Evolutionary conservation across 2,329 filamentous ascomycete genomes (phyloP).

Genomic region (Geosmithia putterillii): DNA sequence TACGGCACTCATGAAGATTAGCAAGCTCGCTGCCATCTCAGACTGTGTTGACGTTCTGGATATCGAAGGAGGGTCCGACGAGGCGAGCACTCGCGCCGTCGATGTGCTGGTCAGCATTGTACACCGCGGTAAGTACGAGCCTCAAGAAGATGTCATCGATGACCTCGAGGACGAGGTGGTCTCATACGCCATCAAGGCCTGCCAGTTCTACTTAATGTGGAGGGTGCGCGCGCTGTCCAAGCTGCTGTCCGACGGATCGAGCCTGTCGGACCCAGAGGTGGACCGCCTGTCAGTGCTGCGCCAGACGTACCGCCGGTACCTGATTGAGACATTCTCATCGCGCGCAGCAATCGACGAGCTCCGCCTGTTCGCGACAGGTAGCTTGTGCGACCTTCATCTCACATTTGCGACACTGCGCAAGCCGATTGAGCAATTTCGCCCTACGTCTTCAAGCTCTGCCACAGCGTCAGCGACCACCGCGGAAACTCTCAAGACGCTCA

Average conservation of each 20-base stretch:
- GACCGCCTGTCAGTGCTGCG: constrained; percentile 45
- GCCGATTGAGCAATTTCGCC: constrained; percentile 27
- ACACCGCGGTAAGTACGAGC: constrained; percentile 58
- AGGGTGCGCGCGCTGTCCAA: constrained; percentile 53
- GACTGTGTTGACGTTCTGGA: constrained; percentile 71
- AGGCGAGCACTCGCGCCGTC: constrained; percentile 42
- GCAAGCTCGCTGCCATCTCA: constrained; percentile 67
- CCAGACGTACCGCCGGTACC: constrained; percentile 44
- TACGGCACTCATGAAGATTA: constrained; percentile 65
- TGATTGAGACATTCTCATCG: constrained; percentile 57
- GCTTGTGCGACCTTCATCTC: constrained; percentile 70
- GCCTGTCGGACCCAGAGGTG: constrained; percentile 44
- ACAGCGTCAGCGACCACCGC: constrained; percentile 1
- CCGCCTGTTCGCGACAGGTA: constrained; percentile 61
- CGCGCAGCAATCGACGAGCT: constrained; percentile 64
- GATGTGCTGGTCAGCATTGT: constrained; percentile 62
- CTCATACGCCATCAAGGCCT: constrained; percentile 60
- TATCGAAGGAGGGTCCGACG: constrained; percentile 33
- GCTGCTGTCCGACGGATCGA: constrained; percentile 40
- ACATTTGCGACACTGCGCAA: constrained; percentile 64
- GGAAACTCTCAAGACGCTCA: constrained; percentile 28
- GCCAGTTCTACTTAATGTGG: constrained; percentile 94
- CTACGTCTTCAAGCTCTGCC: constrained; percentile 11
- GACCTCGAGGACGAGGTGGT: constrained; percentile 71
- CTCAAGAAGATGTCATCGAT: constrained; percentile 52